Evolutionary conservation across 202 grass and related monocot genomes (phyloP), one percentile per base, ranked within the genome.

Genomic region (Alloteropsis angusta): DNA sequence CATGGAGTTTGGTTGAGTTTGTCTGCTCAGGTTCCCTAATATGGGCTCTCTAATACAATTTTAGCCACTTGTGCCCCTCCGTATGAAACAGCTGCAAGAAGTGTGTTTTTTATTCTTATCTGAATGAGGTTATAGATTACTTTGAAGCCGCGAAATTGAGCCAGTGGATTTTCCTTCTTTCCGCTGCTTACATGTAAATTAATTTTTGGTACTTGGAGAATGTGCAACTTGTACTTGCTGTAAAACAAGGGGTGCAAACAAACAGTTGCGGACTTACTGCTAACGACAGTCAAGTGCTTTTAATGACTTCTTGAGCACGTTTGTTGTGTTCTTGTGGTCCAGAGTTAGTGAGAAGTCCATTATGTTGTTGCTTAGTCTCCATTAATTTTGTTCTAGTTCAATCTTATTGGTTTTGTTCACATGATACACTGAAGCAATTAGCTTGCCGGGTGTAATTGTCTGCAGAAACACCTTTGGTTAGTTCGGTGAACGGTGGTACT

Each of bases 181-280:
- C 85, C 30, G 66, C 81, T 78, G 73, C 82, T 72, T 87, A 80
- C 77, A 38, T 91, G 85, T 91, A 86, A 83, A 88, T 80, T 91
- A 88, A 85, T 83, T 92, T 91, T 88, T 92, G 83, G 79, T 80
- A 55, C 65, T 78, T 68, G 23, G 52, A 86, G 69, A 75, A 88
- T 65, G 22, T 85, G 30, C 68, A 37, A 68, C 56, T 88, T 86
- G 82, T 88, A 76, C 62, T 65, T 63, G 63, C 61, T 85, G 68
- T 91, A 81, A 84, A 81, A 62, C 59, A 77, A 72, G 64, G 22
- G 73, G 73, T 71, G 49, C 39, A 71, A 70, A 42, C 9, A 68
- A 15, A 36, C 42, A 36, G 48, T 72, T 87, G 79, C 28, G 64
- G 65, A 36, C 48, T 54, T 54, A 48, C 47, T n/a, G 45, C 16